Percentiles rank a stretch among this genome's conserved stretches.
These are phyloP conservation scores for Isatis lusitanica DNA, from an alignment of 441 rosid genomes.

Conservation along the genomic window DNA sequence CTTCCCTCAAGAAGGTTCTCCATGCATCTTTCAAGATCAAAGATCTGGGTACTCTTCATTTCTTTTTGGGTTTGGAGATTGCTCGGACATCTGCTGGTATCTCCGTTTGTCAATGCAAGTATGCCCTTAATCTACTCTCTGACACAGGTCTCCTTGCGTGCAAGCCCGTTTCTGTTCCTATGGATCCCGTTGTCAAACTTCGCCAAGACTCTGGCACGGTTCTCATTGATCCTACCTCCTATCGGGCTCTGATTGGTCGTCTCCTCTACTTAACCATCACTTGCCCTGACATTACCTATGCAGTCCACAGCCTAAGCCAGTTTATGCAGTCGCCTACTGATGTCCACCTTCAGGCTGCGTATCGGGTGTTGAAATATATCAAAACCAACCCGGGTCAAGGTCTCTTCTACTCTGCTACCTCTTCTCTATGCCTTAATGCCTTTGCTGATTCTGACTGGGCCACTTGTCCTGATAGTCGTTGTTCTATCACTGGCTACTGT, in stretches of 20 bases:
- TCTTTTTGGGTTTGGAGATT: neutral
- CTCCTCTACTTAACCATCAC: neutral
- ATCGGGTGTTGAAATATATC: neutral
- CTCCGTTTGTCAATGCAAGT: neutral
- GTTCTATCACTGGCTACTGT: neutral
- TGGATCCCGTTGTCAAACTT: neutral
- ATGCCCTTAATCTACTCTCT: neutral
- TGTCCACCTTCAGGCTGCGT: neutral
- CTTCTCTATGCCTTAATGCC: neutral
- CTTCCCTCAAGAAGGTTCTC: rapidly evolving
- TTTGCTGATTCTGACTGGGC: neutral
- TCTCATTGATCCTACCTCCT: neutral
- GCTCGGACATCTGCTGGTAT: neutral
- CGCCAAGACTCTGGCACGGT: neutral
- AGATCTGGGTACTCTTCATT: neutral
- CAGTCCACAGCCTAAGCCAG: neutral
- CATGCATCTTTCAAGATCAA: neutral
- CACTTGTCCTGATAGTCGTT: neutral
- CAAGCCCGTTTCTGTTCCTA: neutral
- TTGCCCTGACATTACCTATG: neutral
- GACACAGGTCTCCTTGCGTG: neutral
- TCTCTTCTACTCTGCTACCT: neutral
- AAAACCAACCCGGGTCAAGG: neutral
- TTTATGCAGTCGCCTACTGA: neutral
- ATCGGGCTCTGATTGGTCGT: neutral